Percentiles rank a stretch among this genome's conserved stretches.
Conservation (phyloP, 2,329 filamentous ascomycete genomes). For the Aquanectria penicillioides region DNA sequence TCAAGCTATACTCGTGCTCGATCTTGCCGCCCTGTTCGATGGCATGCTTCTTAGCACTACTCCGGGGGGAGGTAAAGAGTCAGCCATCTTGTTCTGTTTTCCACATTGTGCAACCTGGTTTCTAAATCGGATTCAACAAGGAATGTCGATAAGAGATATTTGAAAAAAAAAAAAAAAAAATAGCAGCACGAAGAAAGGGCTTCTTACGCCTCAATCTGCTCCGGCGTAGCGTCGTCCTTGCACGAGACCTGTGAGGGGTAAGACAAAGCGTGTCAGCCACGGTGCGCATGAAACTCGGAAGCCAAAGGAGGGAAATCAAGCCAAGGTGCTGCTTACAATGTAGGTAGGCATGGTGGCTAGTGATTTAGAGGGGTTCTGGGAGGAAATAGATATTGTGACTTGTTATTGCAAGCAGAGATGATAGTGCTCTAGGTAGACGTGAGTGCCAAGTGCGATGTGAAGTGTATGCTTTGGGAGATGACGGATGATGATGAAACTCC, state of each 20-base stretch:
- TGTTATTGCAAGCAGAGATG: constrained; percentile 22
- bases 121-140: not conserved
- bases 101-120: not conserved
- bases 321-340: constrained; percentile 58
- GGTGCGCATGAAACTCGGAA: not conserved
- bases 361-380: too few species aligned
- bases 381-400: too few species aligned
- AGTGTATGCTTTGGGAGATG: too few species aligned
- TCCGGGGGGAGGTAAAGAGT: too few species aligned
- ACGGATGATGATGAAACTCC: constrained; percentile 24
- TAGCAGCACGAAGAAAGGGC: too few species aligned
- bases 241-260: constrained; percentile 73
- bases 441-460: too few species aligned
- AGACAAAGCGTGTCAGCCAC: constrained; percentile 35
- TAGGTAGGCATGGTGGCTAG: constrained; percentile 62
- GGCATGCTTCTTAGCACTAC: constrained; percentile 80
- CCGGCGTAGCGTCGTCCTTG: constrained; percentile 73
- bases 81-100: not conserved
- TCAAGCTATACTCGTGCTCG: constrained; percentile 82
- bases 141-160: too few species aligned
- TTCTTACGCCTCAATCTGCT: constrained; percentile 74
- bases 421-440: constrained; percentile 18
- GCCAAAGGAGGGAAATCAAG: too few species aligned
- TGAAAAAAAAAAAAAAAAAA: too few species aligned
- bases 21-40: constrained; percentile 83